Evolutionary conservation across 2,329 filamentous ascomycete genomes (phyloP), one percentile per base, ranked within the genome.

Genomic region (Apiospora hydei): DNA sequence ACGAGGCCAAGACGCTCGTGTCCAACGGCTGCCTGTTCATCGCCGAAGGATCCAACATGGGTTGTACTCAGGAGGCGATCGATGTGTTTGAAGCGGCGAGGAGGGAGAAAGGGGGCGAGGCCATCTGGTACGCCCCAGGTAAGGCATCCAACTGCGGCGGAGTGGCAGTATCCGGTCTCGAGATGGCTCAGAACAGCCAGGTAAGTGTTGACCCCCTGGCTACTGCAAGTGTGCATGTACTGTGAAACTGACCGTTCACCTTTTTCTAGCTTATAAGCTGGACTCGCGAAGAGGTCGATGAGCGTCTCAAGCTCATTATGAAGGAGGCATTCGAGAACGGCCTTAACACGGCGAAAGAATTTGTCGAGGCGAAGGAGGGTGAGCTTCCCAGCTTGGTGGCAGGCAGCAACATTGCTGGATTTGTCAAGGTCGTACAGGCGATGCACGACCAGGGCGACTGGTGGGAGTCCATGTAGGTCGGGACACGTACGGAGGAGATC

Each of bases 31-130:
- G 89, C 81, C 90, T 92, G 82, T 97, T 94, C 87, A 92, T 98
- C 77, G 96, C 96, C 72, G 96, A 99, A 87, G 96, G 96, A 72
- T 96, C 93, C 85, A 98, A 98, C 91, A 98, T 99, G 96, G 96
- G 96, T 76, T 98, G 95, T 88, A 98, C 95, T 46, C 94, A 96
- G 85, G 95, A 93, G 76, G 96, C 96, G 77, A 98, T 99, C 80
- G 93, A 98, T 80, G 87, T 94, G 76, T 98, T 98, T 83, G 96
- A 98, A 89, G 89, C 88, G 24, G 87, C 91, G 79, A 90, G 95
- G 77, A 90, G 87, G 82, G 89, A 89, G 82, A 91, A 94, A 87
- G 90, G 90, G 76, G 84, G 84, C 70, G 82, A 85, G 8, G 90
- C 94, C 73, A 91, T 98, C 83, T 99, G 96, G 96, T 98, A 98